Conservation (phyloP, 179 eudicot genomes). For the Pouteria campechiana region DNA sequence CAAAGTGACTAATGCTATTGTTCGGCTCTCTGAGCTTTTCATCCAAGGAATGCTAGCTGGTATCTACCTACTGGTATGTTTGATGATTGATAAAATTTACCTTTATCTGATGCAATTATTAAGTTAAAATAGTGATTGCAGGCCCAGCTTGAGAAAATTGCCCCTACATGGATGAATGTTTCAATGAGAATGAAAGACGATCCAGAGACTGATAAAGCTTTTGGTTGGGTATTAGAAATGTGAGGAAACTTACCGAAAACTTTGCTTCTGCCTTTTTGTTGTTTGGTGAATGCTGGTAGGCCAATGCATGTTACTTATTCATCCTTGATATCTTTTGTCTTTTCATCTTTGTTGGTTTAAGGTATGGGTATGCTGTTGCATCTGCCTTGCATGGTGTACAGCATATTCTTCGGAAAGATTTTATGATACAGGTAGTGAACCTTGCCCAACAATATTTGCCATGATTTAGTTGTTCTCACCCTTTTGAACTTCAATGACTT, state of each 20-base stretch:
- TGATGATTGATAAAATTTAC: too few species aligned
- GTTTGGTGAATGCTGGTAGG: too few species aligned
- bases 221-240: slow-evolving; percentile 99
- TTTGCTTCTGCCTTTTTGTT: slow-evolving; percentile 3
- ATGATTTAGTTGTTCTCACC: too few species aligned
- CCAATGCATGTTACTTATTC: slow-evolving; percentile 1
- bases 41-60: too few species aligned
- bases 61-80: too few species aligned
- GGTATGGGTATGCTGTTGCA: slow-evolving; percentile 98
- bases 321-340: not conserved
- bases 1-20: too few species aligned
- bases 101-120: too few species aligned
- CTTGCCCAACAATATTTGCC: too few species aligned
- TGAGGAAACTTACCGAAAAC: slow-evolving; percentile 15
- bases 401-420: slow-evolving; percentile 81
- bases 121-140: too few species aligned
- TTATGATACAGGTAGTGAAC: slow-evolving; percentile 83
- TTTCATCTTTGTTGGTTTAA: slow-evolving; percentile 10
- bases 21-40: not conserved
- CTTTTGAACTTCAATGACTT: too few species aligned
- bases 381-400: slow-evolving; percentile 93
- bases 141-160: slow-evolving; percentile 73
- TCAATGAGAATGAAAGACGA: slow-evolving; percentile 93
- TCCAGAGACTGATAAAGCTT: slow-evolving; percentile 82
- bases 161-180: slow-evolving; percentile 98